These are phyloP conservation scores for Aureobasidium sp. DNA, from an alignment of 2,329 filamentous ascomycete genomes.

Conservation along the genomic window DNA sequence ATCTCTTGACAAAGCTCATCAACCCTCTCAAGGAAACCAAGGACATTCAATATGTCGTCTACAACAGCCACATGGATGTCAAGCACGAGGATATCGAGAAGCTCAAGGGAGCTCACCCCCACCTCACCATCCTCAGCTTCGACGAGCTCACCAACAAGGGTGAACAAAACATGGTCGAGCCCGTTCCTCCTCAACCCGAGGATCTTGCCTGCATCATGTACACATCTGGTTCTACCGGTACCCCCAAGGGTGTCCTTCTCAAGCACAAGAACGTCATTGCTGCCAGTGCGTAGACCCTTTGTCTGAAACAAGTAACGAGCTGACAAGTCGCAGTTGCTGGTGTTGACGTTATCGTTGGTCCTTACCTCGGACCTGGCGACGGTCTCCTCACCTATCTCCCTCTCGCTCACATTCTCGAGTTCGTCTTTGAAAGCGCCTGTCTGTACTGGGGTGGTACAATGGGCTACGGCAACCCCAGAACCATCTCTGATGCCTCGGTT, in stretches of 20 bases:
- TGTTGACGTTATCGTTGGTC: slow-evolving; percentile 68
- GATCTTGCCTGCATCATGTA: slow-evolving; percentile 77
- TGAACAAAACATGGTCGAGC: slow-evolving; percentile 62
- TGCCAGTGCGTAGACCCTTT: slow-evolving; percentile 51
- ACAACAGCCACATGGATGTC: slow-evolving; percentile 46
- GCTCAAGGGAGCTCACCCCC: slow-evolving; percentile 46
- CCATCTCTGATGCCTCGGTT: slow-evolving; percentile 77
- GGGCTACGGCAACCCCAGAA: slow-evolving; percentile 87
- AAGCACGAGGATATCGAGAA: slow-evolving; percentile 49
- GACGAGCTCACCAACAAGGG: slow-evolving; percentile 49
- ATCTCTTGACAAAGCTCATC: slow-evolving; percentile 53
- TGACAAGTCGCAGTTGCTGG: slow-evolving; percentile 55
- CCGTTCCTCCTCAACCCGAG: slow-evolving; percentile 63
- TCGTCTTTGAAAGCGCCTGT: slow-evolving; percentile 87
- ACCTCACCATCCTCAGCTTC: slow-evolving; percentile 49
- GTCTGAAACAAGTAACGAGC: background rate
- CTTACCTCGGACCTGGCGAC: slow-evolving; percentile 70
- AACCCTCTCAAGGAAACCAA: slow-evolving; percentile 50
- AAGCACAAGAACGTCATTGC: slow-evolving; percentile 75
- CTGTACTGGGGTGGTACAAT: slow-evolving; percentile 85
- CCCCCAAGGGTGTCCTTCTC: slow-evolving; percentile 81
- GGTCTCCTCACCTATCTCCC: slow-evolving; percentile 84
- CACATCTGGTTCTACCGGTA: slow-evolving; percentile 83
- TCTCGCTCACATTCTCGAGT: slow-evolving; percentile 92
- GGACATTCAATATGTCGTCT: slow-evolving; percentile 51